Evolutionary conservation across 768 basidiomycete species (phyloP), one percentile per base, ranked within the genome.

Genomic region (Heimioporus sp.): DNA sequence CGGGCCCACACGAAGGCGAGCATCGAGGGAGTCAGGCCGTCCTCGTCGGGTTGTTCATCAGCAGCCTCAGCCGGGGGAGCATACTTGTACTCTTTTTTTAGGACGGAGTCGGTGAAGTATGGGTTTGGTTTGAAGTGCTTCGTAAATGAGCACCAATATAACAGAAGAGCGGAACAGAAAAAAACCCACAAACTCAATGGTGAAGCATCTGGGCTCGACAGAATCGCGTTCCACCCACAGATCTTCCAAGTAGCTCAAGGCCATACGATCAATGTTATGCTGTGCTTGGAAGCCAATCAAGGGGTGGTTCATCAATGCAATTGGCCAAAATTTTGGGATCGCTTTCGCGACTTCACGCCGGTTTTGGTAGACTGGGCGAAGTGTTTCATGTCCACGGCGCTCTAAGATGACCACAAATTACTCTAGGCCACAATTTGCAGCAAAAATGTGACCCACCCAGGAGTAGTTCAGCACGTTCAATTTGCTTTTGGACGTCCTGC

Each of bases 71-170:
- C 73, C 4, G 82, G 77, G 19, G 83, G 76, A 12, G 78, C 68
- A 65, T 81, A 87, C 67, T 85, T 88, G 77, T 81, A 93, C 66
- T 87, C 87, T 72, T 93, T 93, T 70, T 82, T 90, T 65, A 93
- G 68, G 36, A 91, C 80, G 42, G 73, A 73, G 69, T 92, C 83
- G 19, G 75, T 73, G 74, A 93, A 93, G 73, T 82, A 90, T 19
- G 88, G 88, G 72, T 93, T 93, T 64, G 90, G 80, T 68, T 87
- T 90, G 78, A 92, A 93, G 64, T 87, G 65, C 91, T 93, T 13
- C 17, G 19, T 30, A 10, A 35, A 37, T 63, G 46, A 61, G 49
- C n/a, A 42, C 45, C 0, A 24, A 38, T 28, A 28, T 6, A 28
- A 28, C 24, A 28, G n/a, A 28, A 32, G 31, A 24, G 13, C 42